phyloP scores from a whole-genome alignment of 148 eudicot species.

The Dysphania ambrosioides region DNA sequence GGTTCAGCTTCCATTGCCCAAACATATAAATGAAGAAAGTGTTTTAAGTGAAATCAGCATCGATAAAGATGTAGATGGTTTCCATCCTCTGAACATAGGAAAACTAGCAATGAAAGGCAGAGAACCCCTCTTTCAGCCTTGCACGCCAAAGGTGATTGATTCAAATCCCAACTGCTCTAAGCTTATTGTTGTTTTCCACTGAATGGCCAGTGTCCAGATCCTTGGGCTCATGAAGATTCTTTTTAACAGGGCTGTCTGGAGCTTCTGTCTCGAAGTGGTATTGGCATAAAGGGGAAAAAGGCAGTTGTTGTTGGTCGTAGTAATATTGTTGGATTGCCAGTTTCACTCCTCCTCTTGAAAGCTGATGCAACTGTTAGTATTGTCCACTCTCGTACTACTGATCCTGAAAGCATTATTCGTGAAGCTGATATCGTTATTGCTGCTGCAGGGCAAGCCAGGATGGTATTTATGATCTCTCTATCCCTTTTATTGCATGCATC shows the following conservation, averaged over 20 bases:
- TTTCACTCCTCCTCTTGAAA: slow-evolving; percentile 69
- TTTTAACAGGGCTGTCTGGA: slow-evolving; percentile 44
- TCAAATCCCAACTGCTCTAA: not conserved
- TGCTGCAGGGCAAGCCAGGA: slow-evolving; percentile 95
- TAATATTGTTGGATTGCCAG: slow-evolving; percentile 88
- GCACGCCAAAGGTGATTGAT: slow-evolving; percentile 82
- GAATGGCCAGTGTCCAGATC: not conserved
- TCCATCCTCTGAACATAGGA: slow-evolving; percentile 98
- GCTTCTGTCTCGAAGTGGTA: slow-evolving; percentile 53
- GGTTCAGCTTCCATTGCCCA: slow-evolving; percentile 96
- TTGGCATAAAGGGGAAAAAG: slow-evolving; percentile 72
- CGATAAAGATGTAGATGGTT: slow-evolving; percentile 98
- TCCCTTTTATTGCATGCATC: not conserved
- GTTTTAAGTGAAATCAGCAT: slow-evolving; percentile 70
- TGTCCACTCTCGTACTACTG: slow-evolving; percentile 79
- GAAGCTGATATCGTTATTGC: slow-evolving; percentile 94
- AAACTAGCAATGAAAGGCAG: slow-evolving; percentile 99
- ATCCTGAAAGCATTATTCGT: slow-evolving; percentile 71
- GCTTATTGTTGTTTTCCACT: not conserved
- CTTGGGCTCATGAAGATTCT: slow-evolving; percentile 1
- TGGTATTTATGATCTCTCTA: slow-evolving; percentile 43
- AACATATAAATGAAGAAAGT: slow-evolving; percentile 91
- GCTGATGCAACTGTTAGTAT: slow-evolving; percentile 90
- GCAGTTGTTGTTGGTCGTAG: slow-evolving; percentile 98
- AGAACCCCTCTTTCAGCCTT: slow-evolving; percentile 89